These are phyloP conservation scores for Saturnispora gosingensis DNA, from an alignment of 805 yeast genomes.

Conservation along the genomic window DNA sequence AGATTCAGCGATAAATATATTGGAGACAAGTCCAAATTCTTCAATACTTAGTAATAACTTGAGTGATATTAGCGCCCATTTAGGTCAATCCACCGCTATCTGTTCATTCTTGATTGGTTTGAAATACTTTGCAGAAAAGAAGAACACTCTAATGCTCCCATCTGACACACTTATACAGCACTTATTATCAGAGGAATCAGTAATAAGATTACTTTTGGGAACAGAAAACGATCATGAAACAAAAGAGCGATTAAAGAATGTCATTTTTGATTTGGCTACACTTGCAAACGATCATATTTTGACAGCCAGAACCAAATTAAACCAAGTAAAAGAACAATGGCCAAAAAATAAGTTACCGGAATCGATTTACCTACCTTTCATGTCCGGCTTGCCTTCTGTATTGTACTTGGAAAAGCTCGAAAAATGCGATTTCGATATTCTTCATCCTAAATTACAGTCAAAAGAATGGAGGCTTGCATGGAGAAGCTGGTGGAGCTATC, in stretches of 20 bases:
- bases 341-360: slow-evolving; percentile 40
- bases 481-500: slow-evolving; percentile 42
- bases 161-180: slow-evolving; percentile 45
- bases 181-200: slow-evolving; percentile 53
- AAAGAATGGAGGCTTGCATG: slow-evolving; percentile 63
- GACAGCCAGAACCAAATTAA: slow-evolving; percentile 52
- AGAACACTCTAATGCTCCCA: slow-evolving; percentile 52
- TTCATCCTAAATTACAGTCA: slow-evolving; percentile 33
- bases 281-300: slow-evolving; percentile 73
- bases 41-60: slow-evolving; percentile 23
- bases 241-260: slow-evolving; percentile 37
- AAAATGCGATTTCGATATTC: slow-evolving; percentile 53
- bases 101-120: slow-evolving; percentile 56
- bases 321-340: slow-evolving; percentile 28
- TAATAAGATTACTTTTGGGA: slow-evolving; percentile 41
- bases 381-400: slow-evolving; percentile 57
- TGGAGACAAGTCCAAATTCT: slow-evolving; percentile 36
- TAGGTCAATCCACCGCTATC: slow-evolving; percentile 74
- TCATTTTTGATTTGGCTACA: slow-evolving; percentile 61
- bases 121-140: slow-evolving; percentile 43
- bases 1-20: slow-evolving; percentile 30
- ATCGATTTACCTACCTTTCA: slow-evolving; percentile 55
- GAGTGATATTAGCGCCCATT: slow-evolving; percentile 62
- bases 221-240: slow-evolving; percentile 26
- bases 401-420: slow-evolving; percentile 56